Base-by-base conservation (phyloP, 2,329 filamentous ascomycete species). In the Calonectria pseudoreteaudii region DNA sequence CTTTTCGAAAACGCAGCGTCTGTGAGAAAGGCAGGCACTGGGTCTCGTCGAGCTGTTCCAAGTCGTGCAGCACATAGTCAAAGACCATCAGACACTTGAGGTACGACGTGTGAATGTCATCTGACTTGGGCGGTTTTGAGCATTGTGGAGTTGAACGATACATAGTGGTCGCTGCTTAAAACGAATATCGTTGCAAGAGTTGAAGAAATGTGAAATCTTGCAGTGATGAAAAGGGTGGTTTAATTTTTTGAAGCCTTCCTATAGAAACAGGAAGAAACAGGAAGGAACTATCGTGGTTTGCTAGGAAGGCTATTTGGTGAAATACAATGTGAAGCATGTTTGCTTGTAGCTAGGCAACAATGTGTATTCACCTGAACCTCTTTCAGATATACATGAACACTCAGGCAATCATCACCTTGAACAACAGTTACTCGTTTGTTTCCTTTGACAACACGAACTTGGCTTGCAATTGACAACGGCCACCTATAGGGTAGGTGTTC, bases 21-120 rank as follows among this genome's bases (percentile, higher is more conserved):
- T 58, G n/a, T 41, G 67, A 68, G 2, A 31, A 20, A 4, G 73
- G 67, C 14, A 75, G 68, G 23, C 66, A 38, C 14, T 56, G 47
- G 11, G 65, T 47, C n/a, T 53, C 26, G 2, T 64, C 31, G 11
- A 60, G 69, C 13, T 66, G 47, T 11, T 28, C 50, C 26, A 52
- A 53, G 18, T 68, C 52, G 10, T 14, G 14, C 2, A 70, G 30
- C 10, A 64, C 36, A 28, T 44, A 41, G 58, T 64, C 58, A 44
- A 64, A 64, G 3, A 44, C 36, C 20, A 41, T 23, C 6, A 14
- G 30, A 10, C 58, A 64, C 26, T 23, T 44, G 53, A 58, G 53
- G 30, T 64, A 44, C 6, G 58, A 64, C 36, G 23, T 28, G 36
- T 64, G 13, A 34, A 64, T 64, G 38, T 41, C 23, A 28, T 41